Evolutionary conservation across 495 filamentous ascomycete species (phyloP).

Genomic region (Cryomyces antarcticus): DNA sequence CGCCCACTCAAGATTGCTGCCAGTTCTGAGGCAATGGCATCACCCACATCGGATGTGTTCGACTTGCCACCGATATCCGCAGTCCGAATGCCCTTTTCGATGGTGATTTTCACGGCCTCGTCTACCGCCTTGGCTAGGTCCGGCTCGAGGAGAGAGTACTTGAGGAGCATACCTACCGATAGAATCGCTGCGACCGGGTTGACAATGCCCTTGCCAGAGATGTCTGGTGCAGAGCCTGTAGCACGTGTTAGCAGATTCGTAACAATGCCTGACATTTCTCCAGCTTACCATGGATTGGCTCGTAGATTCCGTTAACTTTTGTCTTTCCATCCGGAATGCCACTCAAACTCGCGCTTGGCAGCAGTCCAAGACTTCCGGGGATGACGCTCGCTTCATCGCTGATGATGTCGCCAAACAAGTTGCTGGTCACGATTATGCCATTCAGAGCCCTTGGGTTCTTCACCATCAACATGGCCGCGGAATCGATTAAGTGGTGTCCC

Average conservation of each 20-base stretch:
- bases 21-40: conserved; percentile 57
- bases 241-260: no score
- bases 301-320: conserved; percentile 74
- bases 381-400: conserved; percentile 93
- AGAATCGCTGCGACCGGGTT: conserved; percentile 65
- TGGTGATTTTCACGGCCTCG: conserved; percentile 53
- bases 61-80: conserved; percentile 58
- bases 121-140: conserved; percentile 55
- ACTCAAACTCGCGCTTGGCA: conserved; percentile 75
- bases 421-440: conserved; percentile 82
- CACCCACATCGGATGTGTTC: conserved; percentile 58
- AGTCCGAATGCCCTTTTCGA: conserved; percentile 57
- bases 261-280: no score
- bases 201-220: conserved; percentile 74
- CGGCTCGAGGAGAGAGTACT: conserved; percentile 65
- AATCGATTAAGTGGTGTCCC: conserved; percentile 85
- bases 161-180: conserved; percentile 79
- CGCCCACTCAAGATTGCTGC: conserved; percentile 26
- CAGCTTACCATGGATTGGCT: conserved; percentile 84
- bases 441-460: conserved; percentile 85
- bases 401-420: conserved; percentile 94
- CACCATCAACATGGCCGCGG: conserved; percentile 90
- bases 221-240: conserved; percentile 49
- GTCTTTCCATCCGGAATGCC: conserved; percentile 67
- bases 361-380: conserved; percentile 70